Base-by-base conservation (phyloP, 2,329 filamentous ascomycete genomes). In the Paraphaeosphaeria minitans region DNA sequence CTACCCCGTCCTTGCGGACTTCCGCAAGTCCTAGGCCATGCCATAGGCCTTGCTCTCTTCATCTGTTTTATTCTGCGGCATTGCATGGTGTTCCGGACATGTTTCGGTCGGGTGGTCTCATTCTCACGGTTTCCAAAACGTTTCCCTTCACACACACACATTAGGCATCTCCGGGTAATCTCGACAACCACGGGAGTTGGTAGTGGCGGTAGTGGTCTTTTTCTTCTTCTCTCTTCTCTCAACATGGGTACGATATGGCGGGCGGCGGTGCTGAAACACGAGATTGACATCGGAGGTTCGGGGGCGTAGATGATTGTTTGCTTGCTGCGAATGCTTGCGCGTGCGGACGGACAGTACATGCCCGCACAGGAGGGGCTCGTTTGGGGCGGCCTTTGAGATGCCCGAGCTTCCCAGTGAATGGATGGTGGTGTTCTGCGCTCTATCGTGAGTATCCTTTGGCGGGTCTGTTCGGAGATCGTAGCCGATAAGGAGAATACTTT, bases 1-100 rank as follows among this genome's bases (percentile, higher is more conserved):
- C 62, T 67, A 75, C 68, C 66, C 66, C 39, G 66, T 67, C 59
- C 57, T 65, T 46, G 67, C 86, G 57, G 85, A 87, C 73, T 87
- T 87, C 82, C 83, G 85, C 75, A 87, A 87, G 77, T 83, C 85
- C 56, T 87, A 78, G 57, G 51, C 51, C 33, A 51, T 12, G 48
- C 14, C 57, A 57, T 55, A 39, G 55, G 45, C 24, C 47, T 52
- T 53, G 50, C 58, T 58, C 49, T 65, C 53, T 65, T 59, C 47
- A 61, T 58, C 59, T 66, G 61, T 67, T 67, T 64, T 66, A 62
- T 67, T 69, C 66, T 75, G 73, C 74, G 74, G 74, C 74, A 77
- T 77, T 75, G 74, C 74, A 75, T 67, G 74, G 74, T 67, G 74
- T 77, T 66, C 59, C 56, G 71, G 70, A 62, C 47, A 58, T 58